Percentiles rank a stretch among this genome's conserved stretches.
Evolutionary conservation across 441 rosid species (phyloP).

Genomic region (Gossypium lobatum): DNA sequence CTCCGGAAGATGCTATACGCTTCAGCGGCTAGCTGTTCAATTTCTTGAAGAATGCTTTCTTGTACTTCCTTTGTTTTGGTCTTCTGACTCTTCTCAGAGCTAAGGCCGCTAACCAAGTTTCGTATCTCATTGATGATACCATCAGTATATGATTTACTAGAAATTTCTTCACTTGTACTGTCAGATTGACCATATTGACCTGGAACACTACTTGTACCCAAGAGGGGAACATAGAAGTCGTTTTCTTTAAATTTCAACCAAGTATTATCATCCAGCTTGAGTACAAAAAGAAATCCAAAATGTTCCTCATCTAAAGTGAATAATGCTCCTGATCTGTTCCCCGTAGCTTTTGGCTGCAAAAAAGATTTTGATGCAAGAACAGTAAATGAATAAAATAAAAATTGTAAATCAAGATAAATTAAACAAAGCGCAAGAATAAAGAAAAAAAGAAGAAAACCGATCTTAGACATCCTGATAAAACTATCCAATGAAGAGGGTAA

Average conservation of each 20-base stretch:
- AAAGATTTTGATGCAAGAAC: constrained; percentile 21
- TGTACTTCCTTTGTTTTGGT: constrained; percentile 68
- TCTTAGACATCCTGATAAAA: background rate
- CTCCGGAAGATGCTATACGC: constrained; percentile 92
- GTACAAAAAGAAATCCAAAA: constrained; percentile 79
- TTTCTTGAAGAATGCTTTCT: constrained; percentile 84
- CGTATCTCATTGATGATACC: constrained; percentile 77
- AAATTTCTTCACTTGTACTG: constrained; percentile 33
- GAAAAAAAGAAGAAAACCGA: background rate
- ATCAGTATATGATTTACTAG: constrained; percentile 40
- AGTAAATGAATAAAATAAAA: constrained; percentile 6
- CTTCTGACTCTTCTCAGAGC: constrained; percentile 45
- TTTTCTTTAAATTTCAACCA: constrained; percentile 68
- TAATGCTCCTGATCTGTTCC: constrained; percentile 51
- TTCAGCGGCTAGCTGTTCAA: constrained; percentile 96
- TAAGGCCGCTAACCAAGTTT: constrained; percentile 61
- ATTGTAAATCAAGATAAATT: background rate
- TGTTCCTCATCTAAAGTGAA: constrained; percentile 62
- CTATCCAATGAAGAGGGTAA: background rate
- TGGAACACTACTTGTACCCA: constrained; percentile 36
- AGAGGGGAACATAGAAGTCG: constrained; percentile 77
- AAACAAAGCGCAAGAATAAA: background rate
- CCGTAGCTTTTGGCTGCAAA: constrained; percentile 63
- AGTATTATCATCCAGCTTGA: constrained; percentile 57
- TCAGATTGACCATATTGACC: constrained; percentile 32